phyloP scores from a whole-genome alignment of 2,329 filamentous ascomycete genomes.

The Hymenoscyphus albidus region DNA sequence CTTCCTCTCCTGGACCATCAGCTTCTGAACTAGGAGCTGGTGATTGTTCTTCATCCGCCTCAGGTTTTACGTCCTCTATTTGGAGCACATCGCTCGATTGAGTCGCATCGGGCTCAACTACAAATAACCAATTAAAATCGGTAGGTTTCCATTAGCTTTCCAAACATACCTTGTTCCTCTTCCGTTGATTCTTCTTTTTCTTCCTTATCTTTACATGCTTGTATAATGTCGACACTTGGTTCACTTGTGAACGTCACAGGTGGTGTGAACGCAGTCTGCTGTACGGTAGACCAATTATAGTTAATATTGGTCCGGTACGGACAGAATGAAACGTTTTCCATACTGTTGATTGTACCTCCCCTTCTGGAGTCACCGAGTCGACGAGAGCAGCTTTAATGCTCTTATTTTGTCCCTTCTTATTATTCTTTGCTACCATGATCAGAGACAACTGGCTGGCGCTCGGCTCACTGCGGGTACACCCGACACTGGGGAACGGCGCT shows the following conservation, averaged over 20 bases:
- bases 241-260: conserved; percentile 26
- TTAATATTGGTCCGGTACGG: conserved; percentile 29
- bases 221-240: conserved; percentile 21
- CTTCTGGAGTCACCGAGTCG: conserved; percentile 21
- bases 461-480: conserved; percentile 32
- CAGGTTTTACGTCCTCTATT: conserved; percentile 4
- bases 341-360: conserved; percentile 26
- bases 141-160: background rate
- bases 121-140: conserved; percentile 7
- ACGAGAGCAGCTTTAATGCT: conserved; percentile 18
- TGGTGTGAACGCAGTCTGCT: conserved; percentile 23
- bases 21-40: conserved; percentile 1
- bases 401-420: conserved; percentile 28
- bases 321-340: conserved; percentile 34
- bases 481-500: conserved; percentile 18
- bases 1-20: background rate
- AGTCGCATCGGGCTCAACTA: background rate
- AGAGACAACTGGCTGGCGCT: conserved; percentile 19
- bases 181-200: conserved; percentile 8
- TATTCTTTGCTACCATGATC: conserved; percentile 21
- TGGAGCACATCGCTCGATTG: conserved; percentile 1
- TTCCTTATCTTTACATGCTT: conserved; percentile 19
- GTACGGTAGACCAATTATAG: conserved; percentile 26
- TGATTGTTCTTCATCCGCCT: conserved; percentile 3
- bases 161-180: conserved; percentile 16